Base-by-base conservation (phyloP, 2,329 filamentous ascomycete species). In the Alternaria tenuissima region DNA sequence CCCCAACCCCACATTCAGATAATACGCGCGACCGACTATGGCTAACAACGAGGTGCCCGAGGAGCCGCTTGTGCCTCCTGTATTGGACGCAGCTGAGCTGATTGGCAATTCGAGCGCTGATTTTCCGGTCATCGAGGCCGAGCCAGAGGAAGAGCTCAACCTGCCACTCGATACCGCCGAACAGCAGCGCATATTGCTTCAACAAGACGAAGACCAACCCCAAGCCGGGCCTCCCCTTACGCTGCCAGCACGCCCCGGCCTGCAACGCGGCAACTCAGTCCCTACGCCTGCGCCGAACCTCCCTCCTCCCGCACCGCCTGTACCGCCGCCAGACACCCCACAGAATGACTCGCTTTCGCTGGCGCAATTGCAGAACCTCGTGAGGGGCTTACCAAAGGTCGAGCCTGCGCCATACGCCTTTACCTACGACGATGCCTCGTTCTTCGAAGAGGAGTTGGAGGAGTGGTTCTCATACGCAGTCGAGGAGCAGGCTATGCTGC, bases 381-480 rank as follows among this genome's bases (percentile, higher is more conserved):
- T 82, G 36, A 76, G 71, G 55, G 77, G 79, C 6, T 77, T 84
- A 57, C 82, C 82, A 12, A 78, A 73, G 41, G 74, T 74, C 18
- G 79, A 82, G 60, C 72, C 78, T 64, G 66, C 78, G 16, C 76
- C 83, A 48, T 99, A 99, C 82, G 93, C 95, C 62, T 99, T 97
- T 76, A 87, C 77, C 30, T 85, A 85, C 64, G 75, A 79, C 47
- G 83, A 85, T 71, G 79, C 82, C 7, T 81, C 83, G 18, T 80
- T 78, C 0, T 90, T 96, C 69, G 88, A 91, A 18, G 92, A 95
- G 65, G 95, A 99, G 82, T 85, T 99, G 48, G 93, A 98, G 76
- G 95, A 99, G 81, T 99, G 95, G 95, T 99, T 99, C 79, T 89
- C 90, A 54, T 97, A 98, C 79, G 91, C 91, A 69, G 89, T 93